These are phyloP conservation scores for Suillus plorans DNA, from an alignment of 768 basidiomycete species.

Conservation along the genomic window DNA sequence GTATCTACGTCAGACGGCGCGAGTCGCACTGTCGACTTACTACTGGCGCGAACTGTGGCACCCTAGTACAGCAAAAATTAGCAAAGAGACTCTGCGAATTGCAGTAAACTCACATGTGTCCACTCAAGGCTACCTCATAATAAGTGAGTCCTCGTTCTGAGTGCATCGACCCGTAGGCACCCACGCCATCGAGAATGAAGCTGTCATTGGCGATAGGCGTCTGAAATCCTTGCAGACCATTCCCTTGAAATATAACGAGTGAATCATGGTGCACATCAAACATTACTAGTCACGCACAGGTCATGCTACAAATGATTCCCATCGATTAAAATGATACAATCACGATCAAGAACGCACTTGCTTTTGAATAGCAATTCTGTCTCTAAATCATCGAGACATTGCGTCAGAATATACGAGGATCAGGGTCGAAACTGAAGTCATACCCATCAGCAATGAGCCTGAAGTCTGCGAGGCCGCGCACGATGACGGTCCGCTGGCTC, in stretches of 20 bases:
- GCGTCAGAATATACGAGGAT: neutral
- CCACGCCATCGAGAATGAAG: neutral
- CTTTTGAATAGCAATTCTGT: neutral
- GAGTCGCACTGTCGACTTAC: neutral
- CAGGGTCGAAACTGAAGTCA: neutral
- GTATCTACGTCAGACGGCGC: neutral
- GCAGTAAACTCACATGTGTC: neutral
- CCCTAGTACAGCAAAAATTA: neutral
- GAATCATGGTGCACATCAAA: neutral
- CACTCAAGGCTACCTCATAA: neutral
- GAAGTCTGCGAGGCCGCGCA: neutral
- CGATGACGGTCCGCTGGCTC: neutral
- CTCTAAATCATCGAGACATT: neutral
- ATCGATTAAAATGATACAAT: neutral
- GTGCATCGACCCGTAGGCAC: neutral
- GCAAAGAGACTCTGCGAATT: neutral
- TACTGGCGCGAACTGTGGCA: neutral
- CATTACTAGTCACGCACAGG: neutral
- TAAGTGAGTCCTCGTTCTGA: neutral
- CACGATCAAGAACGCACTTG: neutral
- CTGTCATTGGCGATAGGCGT: neutral
- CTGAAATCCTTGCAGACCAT: neutral
- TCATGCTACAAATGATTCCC: conserved; percentile 33
- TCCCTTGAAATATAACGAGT: neutral
- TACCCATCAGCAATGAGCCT: neutral